Percentiles rank a stretch among this genome's conserved stretches.
phyloP scores from a whole-genome alignment of 2,329 filamentous ascomycete species.

The Colletotrichum tamarilloi region DNA sequence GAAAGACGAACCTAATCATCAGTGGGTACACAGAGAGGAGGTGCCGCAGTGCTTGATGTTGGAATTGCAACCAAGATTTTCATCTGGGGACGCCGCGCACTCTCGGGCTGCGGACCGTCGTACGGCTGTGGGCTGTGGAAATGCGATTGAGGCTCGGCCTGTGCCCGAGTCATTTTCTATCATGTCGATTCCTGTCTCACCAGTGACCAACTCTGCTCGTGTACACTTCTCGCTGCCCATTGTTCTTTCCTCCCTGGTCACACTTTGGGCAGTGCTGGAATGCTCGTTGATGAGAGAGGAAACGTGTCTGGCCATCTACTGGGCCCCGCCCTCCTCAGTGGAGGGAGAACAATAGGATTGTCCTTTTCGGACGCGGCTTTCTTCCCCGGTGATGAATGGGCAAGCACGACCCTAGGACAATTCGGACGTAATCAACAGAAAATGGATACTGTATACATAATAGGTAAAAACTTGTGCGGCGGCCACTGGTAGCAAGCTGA shows the following conservation, averaged over 20 bases:
- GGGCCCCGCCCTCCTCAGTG: too few relatives aligned
- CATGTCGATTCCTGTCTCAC: not conserved
- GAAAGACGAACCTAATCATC: not conserved
- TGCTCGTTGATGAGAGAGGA: not conserved
- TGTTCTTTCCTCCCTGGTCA: not conserved
- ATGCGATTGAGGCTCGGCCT: not conserved
- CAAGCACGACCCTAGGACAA: not conserved
- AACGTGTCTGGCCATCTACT: not conserved
- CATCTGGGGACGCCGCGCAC: not conserved
- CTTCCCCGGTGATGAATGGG: not conserved
- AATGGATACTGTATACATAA: not conserved
- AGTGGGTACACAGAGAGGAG: not conserved
- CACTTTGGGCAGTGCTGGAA: not conserved
- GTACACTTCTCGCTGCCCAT: not conserved
- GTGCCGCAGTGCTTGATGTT: not conserved
- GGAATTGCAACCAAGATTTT: not conserved
- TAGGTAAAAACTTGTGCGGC: not conserved
- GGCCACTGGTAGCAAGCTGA: not conserved
- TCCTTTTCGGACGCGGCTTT: not conserved
- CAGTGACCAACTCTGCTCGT: not conserved
- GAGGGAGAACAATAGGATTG: not conserved
- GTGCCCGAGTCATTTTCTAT: slow-evolving; percentile 19
- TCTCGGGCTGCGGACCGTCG: not conserved
- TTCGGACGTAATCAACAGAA: not conserved
- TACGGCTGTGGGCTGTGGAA: not conserved